A percentile compares a stretch with the other conserved stretches of the same genome.
Evolutionary conservation across 2,329 filamentous ascomycete genomes (phyloP).

Genomic region (Claviceps arundinis): DNA sequence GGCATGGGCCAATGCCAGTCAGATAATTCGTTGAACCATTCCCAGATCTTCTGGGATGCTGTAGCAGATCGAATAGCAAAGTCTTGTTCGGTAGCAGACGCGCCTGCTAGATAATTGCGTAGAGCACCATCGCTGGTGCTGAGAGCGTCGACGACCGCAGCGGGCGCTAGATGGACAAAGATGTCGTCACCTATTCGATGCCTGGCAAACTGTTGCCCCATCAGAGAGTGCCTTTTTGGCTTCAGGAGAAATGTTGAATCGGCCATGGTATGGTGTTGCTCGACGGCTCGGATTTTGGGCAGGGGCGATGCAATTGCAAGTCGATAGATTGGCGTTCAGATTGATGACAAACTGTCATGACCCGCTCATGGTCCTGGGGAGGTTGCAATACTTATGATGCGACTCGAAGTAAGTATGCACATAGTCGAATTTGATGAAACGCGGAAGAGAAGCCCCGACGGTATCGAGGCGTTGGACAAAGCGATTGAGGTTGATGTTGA

Average conservation of each 20-base stretch:
- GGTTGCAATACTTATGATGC: constrained; percentile 15
- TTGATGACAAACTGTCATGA: constrained; percentile 4
- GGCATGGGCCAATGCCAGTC: constrained; percentile 42
- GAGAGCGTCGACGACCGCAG: constrained; percentile 47
- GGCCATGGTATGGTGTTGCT: constrained; percentile 16
- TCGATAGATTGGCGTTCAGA: background rate
- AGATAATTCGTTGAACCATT: constrained; percentile 62
- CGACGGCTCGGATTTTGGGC: background rate
- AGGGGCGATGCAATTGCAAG: background rate
- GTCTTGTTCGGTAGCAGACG: constrained; percentile 52
- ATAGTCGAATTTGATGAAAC: constrained; percentile 6
- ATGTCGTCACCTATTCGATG: constrained; percentile 41
- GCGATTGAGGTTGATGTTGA: background rate
- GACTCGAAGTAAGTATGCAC: constrained; percentile 7
- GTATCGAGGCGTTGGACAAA: background rate
- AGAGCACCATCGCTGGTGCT: constrained; percentile 37
- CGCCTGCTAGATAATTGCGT: constrained; percentile 46
- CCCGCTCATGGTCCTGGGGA: constrained; percentile 23
- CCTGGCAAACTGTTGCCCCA: constrained; percentile 29
- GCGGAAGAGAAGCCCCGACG: background rate
- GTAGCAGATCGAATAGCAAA: constrained; percentile 58
- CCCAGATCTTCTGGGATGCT: constrained; percentile 56
- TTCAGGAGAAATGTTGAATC: constrained; percentile 20
- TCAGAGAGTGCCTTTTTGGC: constrained; percentile 20
- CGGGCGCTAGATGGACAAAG: constrained; percentile 46